Conservation (phyloP, 495 filamentous ascomycete genomes). For the Lentithecium fluviatile region DNA sequence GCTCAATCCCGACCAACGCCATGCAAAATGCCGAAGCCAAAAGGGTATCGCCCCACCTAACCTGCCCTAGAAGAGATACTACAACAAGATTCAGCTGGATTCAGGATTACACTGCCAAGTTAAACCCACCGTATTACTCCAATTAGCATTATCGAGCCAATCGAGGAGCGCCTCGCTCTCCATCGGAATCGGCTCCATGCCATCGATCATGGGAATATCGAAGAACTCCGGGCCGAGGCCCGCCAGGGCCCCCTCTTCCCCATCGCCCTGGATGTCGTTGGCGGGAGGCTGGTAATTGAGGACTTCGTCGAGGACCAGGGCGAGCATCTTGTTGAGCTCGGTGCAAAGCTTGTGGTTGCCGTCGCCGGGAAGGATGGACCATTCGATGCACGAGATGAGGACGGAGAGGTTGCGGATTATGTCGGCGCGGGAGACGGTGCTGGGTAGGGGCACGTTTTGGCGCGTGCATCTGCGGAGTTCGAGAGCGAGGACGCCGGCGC, state of each 20-base stretch:
- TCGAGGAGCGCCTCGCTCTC: conserved; percentile 31
- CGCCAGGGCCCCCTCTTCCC: background rate
- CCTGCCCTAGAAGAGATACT: too few relatives aligned
- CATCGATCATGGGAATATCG: conserved; percentile 30
- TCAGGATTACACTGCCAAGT: too few relatives aligned
- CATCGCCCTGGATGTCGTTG: conserved; percentile 8
- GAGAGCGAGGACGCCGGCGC: conserved; percentile 30
- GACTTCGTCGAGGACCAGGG: conserved; percentile 30
- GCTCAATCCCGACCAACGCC: too few relatives aligned
- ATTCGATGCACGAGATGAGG: conserved; percentile 29
- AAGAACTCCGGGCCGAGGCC: conserved; percentile 15
- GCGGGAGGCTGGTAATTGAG: conserved; percentile 25
- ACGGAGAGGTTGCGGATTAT: conserved; percentile 31
- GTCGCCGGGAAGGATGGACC: conserved; percentile 26
- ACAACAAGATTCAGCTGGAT: too few relatives aligned
- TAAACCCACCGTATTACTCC: conserved; percentile 29
- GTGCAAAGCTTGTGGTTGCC: conserved; percentile 31
- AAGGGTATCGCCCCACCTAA: too few relatives aligned
- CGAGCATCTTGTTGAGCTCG: conserved; percentile 34
- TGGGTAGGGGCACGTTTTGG: conserved; percentile 26
- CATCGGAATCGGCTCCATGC: conserved; percentile 33
- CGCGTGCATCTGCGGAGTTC: conserved; percentile 29
- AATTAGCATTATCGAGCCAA: conserved; percentile 36
- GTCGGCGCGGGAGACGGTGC: conserved; percentile 27
- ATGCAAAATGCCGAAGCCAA: too few relatives aligned